Base-by-base conservation (phyloP, 345 rosid species). In the Eucalyptus cloeziana region DNA sequence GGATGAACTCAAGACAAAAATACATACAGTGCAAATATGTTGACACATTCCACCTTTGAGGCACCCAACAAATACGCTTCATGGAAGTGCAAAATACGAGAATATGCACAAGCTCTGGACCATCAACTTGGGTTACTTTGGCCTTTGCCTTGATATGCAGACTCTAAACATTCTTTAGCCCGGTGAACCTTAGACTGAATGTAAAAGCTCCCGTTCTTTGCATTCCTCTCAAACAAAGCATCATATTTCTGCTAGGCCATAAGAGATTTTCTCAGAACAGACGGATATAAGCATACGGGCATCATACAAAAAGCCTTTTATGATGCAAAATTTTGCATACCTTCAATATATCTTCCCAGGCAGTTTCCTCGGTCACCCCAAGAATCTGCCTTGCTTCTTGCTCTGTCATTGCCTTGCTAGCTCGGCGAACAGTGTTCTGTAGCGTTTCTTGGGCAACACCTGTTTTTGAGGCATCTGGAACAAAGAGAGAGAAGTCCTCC, bases 361-460 rank as follows among this genome's bases (percentile, higher is more conserved):
- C 64, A 10, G 96, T 90, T 54, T 92, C 88, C 90, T 96, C 95
- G 0, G 96, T 87, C 25, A 96, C 98, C 51, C 99, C 98, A 76
- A 96, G 98, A 92, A 96, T 95, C 92, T 97, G 97, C 92, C 97
- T 91, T 44, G 99, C 99, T 88, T 97, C 99, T 90, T 93, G 94
- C 89, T 95, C 99, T 1, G 94, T 94, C 95, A 95, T 96, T 87
- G 50, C 92, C 93, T 95, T 96, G 91, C 95, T 92, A 88, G 92
- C 96, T 91, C 94, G 92, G n/a, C 94, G 95, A 86, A 93, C 87
- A 12, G 89, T 88, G 86, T 88, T 88, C 86, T 88, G 89, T 83
- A 88, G 43, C 30, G 98, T 91, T 90, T 96, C 99, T 44, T 94
- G 98, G 27, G 99, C 95, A 90, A 89, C 96, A 22, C 99, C 99